Evolutionary conservation across 2,329 filamentous ascomycete genomes (phyloP).

Genomic region (Ophiostoma populinum): DNA sequence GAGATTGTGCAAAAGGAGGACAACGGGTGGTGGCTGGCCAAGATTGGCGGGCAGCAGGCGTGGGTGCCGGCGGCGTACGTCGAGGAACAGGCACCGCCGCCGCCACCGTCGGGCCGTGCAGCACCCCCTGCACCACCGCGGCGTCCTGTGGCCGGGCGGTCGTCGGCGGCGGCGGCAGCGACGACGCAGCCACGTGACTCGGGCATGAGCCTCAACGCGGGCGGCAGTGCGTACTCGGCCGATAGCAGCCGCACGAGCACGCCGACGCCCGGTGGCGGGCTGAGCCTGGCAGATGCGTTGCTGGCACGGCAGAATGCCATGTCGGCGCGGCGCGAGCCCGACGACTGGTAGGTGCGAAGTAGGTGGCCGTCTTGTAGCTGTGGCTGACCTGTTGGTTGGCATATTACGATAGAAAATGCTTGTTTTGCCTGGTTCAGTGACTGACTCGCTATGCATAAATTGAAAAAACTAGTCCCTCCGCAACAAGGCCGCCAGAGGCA

Average conservation of each 20-base stretch:
- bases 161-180: constrained; percentile 44
- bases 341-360: constrained; percentile 39
- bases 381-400: neutral
- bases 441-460: too few species aligned
- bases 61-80: constrained; percentile 94
- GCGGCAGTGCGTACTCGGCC: constrained; percentile 24
- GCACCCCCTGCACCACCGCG: constrained; percentile 58
- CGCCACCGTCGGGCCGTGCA: constrained; percentile 41
- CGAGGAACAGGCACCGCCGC: constrained; percentile 54
- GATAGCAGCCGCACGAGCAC: constrained; percentile 49
- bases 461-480: constrained; percentile 21
- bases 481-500: constrained; percentile 53
- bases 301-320: constrained; percentile 60
- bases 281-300: constrained; percentile 66
- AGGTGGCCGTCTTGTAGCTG: neutral
- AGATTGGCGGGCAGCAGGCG: constrained; percentile 54
- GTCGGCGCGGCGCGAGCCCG: constrained; percentile 53
- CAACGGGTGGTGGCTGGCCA: constrained; percentile 96
- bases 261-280: constrained; percentile 47
- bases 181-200: constrained; percentile 56
- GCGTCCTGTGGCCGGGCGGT: constrained; percentile 42
- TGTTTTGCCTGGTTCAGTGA: neutral
- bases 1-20: constrained; percentile 86
- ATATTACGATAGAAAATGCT: neutral
- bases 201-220: constrained; percentile 41